Base-by-base conservation (phyloP, 139 green algal species). In the Desmodesmus armatus region DNA sequence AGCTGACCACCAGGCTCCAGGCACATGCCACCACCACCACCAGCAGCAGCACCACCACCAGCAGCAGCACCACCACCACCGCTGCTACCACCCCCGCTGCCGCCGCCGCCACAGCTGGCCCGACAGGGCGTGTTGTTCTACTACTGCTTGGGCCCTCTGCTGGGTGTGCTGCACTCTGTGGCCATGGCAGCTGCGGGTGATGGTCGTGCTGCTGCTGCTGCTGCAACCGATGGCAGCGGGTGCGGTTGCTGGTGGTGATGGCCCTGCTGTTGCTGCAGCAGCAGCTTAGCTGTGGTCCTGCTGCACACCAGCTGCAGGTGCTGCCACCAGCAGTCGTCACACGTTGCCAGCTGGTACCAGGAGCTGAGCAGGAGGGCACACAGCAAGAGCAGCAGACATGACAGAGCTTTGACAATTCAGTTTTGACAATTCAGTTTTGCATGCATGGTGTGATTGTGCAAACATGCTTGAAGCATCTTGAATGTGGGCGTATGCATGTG, bases 271-370 rank as follows among this genome's bases (percentile, higher is more conserved):
- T 62, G 78, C 25, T 39, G 47, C 73, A 29, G n/a, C n/a, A n/a
- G n/a, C n/a, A n/a, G n/a, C n/a, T n/a, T n/a, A n/a, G 1, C 75
- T 47, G 33, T 62, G 43, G 35, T 17, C 25, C 35, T n/a, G 5
- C 49, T 39, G 49, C 51, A 60, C 4, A 49, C 15, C 0, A n/a
- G 49, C 80, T 70, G 67, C 80, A 79, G 51, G 27, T 80, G 47
- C 27, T 80, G 47, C 67, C 72, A 62, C 78, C 62, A 75, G 6
- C 76, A 43, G 1, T 44, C 55, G 31, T 72, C 55, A 43, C 31
- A 23, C 19, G 55, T 71, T n/a, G 76, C 76, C 55, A 82, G 62
- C 35, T 72, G 23, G 15, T 51, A 25, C 76, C 76, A 82, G 25
- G 23, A 31, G 33, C 74, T 81, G 74, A n/a, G n/a, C n/a, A n/a